Base-by-base conservation (phyloP, 2,329 filamentous ascomycete species). In the Sclerotinia borealis region DNA sequence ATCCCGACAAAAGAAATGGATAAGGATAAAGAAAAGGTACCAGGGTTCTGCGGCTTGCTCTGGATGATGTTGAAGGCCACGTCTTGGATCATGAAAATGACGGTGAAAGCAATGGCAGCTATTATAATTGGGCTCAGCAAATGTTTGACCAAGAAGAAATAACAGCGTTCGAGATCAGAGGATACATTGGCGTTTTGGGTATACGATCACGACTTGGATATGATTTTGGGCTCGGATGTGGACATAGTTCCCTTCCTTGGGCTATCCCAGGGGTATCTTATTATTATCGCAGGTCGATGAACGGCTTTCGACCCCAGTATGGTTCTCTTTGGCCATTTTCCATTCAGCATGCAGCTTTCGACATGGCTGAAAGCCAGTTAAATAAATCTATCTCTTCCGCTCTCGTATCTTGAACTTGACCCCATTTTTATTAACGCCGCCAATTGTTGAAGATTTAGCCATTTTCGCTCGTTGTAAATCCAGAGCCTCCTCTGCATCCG, bases 371-470 rank as follows among this genome's bases (percentile, higher is more conserved):
- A 60, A 65, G 43, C 64, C 67, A 69, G 64, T 70, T 67, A 66
- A 48, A 68, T 68, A 69, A 63, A 37, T 50, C 61, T 64, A 75
- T 70, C 83, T 79, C 79, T 88, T 88, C 67, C 85, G 79, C 73
- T 84, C 79, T 67, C 83, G 80, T 62, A 87, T 79, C 78, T 85
- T 86, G 67, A 86, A 81, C 76, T 85, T 87, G 74, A 82, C 82
- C 29, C 85, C 85, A 45, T 78, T 78, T 72, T 84, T 85, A 34
- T 82, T 86, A n/a, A 79, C 71, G 17, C 84, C 83, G 43, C 83
- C 83, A 7, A 82, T 80, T 2, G 85, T 87, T 10, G 82, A 78
- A 68, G 84, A 86, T 78, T 88, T 88, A 41, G 83, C 84, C 85
- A 87, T 88, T 73, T 81, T 83, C 22, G 84, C 82, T 64, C 81